These are phyloP conservation scores for Alternaria rosae DNA, from an alignment of 2,329 filamentous ascomycete species.

Conservation along the genomic window DNA sequence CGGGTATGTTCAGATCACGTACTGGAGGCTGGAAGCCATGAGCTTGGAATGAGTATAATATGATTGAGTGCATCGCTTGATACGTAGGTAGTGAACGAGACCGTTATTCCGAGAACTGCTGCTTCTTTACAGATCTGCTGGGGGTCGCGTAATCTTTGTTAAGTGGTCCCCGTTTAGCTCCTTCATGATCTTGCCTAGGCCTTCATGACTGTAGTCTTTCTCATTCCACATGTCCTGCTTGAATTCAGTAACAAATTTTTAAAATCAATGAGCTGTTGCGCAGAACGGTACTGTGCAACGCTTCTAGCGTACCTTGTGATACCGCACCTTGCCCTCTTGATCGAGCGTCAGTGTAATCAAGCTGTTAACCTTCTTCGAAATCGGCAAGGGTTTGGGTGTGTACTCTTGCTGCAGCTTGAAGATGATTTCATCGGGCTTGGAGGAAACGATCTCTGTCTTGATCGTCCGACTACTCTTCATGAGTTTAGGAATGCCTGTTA, in stretches of 20 bases:
- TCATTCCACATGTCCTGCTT: constrained; percentile 64
- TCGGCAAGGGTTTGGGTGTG: constrained; percentile 50
- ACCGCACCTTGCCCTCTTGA: constrained; percentile 64
- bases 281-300: neutral
- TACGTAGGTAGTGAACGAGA: neutral
- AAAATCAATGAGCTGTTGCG: neutral
- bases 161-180: constrained; percentile 59
- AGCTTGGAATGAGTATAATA: neutral
- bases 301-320: constrained; percentile 54
- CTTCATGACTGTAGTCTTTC: constrained; percentile 65
- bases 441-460: constrained; percentile 53
- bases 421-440: constrained; percentile 50
- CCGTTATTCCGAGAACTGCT: neutral
- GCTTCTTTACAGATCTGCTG: constrained; percentile 25
- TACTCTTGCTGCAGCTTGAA: constrained; percentile 61
- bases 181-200: constrained; percentile 60
- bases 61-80: neutral
- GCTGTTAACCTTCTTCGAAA: constrained; percentile 61
- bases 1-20: constrained; percentile 51
- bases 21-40: constrained; percentile 54
- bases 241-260: neutral
- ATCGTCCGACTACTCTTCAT: constrained; percentile 52
- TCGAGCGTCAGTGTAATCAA: constrained; percentile 63
- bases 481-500: constrained; percentile 52
- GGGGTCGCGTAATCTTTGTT: constrained; percentile 53